These are phyloP conservation scores for Coemansia sp. DNA, from an alignment of 192 early-diverging fungal genomes.

Conservation along the genomic window DNA sequence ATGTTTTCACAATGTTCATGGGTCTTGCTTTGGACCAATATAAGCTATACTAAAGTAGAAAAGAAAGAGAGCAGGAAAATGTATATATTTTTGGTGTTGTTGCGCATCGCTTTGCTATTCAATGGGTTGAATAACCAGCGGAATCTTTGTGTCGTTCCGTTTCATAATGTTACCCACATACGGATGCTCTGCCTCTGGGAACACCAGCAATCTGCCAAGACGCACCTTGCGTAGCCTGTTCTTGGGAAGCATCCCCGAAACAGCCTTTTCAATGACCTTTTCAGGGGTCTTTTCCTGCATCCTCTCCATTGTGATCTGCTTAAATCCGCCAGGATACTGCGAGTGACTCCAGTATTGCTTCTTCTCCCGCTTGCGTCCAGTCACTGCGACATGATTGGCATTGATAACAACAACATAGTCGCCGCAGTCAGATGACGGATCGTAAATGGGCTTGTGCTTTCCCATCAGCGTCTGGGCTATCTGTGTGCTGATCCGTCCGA, in stretches of 20 bases:
- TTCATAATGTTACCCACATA: conserved; percentile 83
- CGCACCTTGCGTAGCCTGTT: conserved; percentile 80
- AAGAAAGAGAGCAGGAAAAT: too few relatives aligned
- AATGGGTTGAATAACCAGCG: conserved; percentile 41
- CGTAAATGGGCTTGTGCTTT: conserved; percentile 93
- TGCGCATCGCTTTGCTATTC: too few relatives aligned
- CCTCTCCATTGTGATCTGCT: conserved; percentile 71
- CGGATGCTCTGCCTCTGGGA: conserved; percentile 83
- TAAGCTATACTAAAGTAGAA: too few relatives aligned
- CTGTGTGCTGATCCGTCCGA: conserved; percentile 82
- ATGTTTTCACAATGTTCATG: conserved; percentile 1
- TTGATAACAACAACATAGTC: conserved; percentile 98
- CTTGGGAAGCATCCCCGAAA: conserved; percentile 95
- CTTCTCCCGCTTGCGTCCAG: conserved; percentile 81
- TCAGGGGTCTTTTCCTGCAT: conserved; percentile 76
- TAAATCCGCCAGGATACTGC: conserved; percentile 83
- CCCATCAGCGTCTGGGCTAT: conserved; percentile 91
- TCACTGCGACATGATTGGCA: conserved; percentile 72
- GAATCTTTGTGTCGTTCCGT: conserved; percentile 66
- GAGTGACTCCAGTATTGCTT: conserved; percentile 89
- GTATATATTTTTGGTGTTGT: too few relatives aligned
- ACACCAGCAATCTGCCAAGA: conserved; percentile 76
- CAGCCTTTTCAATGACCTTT: conserved; percentile 83
- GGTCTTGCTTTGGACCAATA: neutral
- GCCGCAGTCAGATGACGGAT: conserved; percentile 89